Conservation (phyloP, 495 filamentous ascomycete species). For the Tuber umbilicatum region DNA sequence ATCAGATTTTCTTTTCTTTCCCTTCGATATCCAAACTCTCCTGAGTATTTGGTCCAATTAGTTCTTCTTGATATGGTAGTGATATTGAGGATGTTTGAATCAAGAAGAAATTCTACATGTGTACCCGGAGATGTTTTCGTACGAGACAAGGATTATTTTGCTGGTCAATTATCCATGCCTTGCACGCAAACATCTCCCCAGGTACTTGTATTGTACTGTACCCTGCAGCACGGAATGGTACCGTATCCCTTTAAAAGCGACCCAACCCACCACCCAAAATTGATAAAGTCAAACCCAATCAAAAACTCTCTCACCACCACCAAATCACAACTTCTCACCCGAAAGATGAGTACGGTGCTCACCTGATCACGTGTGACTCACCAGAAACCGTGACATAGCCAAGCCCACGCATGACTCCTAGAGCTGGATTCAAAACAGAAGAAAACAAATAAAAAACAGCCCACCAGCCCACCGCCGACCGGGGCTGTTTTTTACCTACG, state of each 20-base stretch:
- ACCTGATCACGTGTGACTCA: conserved; percentile 5
- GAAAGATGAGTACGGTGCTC: not conserved
- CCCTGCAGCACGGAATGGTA: not conserved
- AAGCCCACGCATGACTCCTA: not conserved
- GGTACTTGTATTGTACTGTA: not conserved
- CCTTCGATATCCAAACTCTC: not conserved
- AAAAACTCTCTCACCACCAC: not conserved
- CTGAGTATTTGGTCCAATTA: not conserved
- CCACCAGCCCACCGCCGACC: not conserved
- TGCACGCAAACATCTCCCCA: no score
- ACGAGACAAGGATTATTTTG: no score
- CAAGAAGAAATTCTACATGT: not conserved
- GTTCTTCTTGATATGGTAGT: not conserved
- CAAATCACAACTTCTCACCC: conserved; percentile 1
- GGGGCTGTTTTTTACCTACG: not conserved
- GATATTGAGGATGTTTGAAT: not conserved
- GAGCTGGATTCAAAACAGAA: not conserved
- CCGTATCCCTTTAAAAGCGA: not conserved
- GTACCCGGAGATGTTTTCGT: not conserved
- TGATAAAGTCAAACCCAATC: not conserved
- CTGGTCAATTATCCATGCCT: no score
- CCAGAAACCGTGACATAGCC: not conserved
- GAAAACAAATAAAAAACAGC: not conserved
- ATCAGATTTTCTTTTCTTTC: not conserved
- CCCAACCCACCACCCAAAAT: not conserved